Percentiles rank a stretch among this genome's conserved stretches.
Conservation (phyloP, 768 basidiomycete genomes). For the Trametes punicea region DNA sequence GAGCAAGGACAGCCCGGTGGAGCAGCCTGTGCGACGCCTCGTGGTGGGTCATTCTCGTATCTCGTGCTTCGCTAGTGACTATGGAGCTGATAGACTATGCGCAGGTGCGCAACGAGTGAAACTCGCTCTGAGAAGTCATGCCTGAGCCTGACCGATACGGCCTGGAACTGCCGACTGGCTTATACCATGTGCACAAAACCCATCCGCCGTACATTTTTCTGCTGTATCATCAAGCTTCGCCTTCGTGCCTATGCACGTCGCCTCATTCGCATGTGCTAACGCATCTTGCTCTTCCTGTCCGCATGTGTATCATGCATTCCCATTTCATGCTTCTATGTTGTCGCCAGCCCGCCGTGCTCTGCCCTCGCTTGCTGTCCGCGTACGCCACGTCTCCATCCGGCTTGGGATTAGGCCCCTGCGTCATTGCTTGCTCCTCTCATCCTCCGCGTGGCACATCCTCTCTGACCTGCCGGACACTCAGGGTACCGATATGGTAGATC, state of each 20-base stretch:
- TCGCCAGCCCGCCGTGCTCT: constrained; percentile 2
- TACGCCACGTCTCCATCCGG: background rate
- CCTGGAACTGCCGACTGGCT: background rate
- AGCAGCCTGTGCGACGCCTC: constrained; percentile 14
- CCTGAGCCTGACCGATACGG: background rate
- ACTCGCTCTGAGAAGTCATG: background rate
- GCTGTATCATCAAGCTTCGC: constrained; percentile 10
- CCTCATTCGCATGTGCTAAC: background rate
- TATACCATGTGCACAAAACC: constrained; percentile 20
- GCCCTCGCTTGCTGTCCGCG: constrained; percentile 1
- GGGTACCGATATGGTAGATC: constrained; percentile 13
- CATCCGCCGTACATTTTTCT: background rate
- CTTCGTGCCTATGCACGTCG: constrained; percentile 2
- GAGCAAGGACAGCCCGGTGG: constrained; percentile 2
- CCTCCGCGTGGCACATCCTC: background rate
- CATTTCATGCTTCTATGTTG: background rate
- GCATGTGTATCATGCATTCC: background rate
- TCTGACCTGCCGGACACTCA: constrained; percentile 20
- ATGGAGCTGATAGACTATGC: background rate
- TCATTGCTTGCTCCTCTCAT: background rate
- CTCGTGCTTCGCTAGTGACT: background rate
- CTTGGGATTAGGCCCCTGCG: background rate
- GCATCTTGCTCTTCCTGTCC: background rate
- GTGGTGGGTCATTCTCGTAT: constrained; percentile 10
- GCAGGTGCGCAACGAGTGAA: constrained; percentile 24